These are phyloP conservation scores for Lycium barbarum DNA, from an alignment of 257 asterid genomes.

Conservation along the genomic window DNA sequence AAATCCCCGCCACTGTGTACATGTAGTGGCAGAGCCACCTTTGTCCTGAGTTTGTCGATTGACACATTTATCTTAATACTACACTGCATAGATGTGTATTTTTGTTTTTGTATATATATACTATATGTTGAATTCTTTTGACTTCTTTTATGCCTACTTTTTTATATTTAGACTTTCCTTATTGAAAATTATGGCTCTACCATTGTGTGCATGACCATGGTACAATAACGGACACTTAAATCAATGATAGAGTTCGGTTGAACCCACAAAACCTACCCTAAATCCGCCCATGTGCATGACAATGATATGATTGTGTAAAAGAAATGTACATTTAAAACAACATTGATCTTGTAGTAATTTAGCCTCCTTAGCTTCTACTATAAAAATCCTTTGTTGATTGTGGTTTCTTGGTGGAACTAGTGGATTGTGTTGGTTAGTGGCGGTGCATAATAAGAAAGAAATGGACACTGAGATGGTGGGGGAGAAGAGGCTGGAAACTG, in stretches of 20 bases:
- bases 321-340: no score
- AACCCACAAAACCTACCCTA: not conserved
- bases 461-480: constrained; percentile 32
- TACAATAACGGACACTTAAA: not conserved
- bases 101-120: no score
- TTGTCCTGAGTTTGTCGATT: no score
- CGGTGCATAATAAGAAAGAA: constrained; percentile 4
- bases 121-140: no score
- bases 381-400: not conserved
- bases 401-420: not conserved
- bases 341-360: not conserved
- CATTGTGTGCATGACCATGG: not conserved
- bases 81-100: no score
- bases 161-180: no score
- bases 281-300: not conserved
- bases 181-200: no score
- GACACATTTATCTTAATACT: no score
- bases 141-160: no score
- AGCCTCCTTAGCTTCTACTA: no score
- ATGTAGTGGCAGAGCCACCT: no score
- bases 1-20: no score
- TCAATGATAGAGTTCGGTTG: not conserved
- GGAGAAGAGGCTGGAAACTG: constrained; percentile 42
- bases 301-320: not conserved
- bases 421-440: not conserved